Evolutionary conservation across 2,329 filamentous ascomycete species (phyloP), one percentile per base, ranked within the genome.

Genomic region (Trichophyton rubrum): DNA sequence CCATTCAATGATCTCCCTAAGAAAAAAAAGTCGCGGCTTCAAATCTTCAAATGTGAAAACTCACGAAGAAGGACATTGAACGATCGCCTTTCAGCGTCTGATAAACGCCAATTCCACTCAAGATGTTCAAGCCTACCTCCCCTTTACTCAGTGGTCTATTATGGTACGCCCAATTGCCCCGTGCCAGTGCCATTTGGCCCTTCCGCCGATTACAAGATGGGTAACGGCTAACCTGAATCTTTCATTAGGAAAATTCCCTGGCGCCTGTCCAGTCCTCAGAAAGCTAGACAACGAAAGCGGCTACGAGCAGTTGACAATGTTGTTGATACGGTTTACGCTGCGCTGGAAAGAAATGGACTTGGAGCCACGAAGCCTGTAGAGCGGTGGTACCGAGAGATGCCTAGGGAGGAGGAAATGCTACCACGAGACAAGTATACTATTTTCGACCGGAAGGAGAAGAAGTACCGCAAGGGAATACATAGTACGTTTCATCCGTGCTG

Each of bases 351-450:
- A 74, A 80, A 87, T 72, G 85, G 88, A 61, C 80, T 85, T 69
- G 82, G 85, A 62, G 82, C 85, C 55, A 79, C 82, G 60, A 90
- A 90, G 76, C 81, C 89, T 59, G 80, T 99, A 62, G 87, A 95
- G 74, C 79, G 86, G 70, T 99, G 93, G 93, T 96, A 93, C 80
- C 81, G 82, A 41, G 90, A 96, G 76, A 99, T 99, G 93, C 93
- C 93, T 22, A 88, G 85, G 27, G 93, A 99, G 80, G 82, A 85
- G 70, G 90, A 97, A 80, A 99, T 99, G 93, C 73, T 95, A 73
- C 87, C 93, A 55, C 87, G 84, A 75, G 93, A 99, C 78, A 99
- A 99, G 78, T 99, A 99, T 78, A 96, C 90, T 30, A 87, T 99
- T 70, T 99, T 97, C 75, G 92, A 96, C 75, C 86, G 91, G 68